Evolutionary conservation across 495 filamentous ascomycete species (phyloP).

Genomic region (Aspergillus bridgeri): DNA sequence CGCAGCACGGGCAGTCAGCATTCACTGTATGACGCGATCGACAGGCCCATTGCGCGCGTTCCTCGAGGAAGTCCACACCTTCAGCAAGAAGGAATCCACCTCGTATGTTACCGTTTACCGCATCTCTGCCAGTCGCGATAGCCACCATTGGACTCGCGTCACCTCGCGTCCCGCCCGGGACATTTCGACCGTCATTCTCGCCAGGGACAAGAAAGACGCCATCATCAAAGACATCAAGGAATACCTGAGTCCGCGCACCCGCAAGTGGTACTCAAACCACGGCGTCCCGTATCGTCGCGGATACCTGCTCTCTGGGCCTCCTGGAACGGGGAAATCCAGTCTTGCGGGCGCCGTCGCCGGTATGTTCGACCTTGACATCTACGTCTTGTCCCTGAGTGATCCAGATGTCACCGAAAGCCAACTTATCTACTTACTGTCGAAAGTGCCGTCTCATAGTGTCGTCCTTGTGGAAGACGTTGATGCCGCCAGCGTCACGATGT

Average conservation of each 20-base stretch:
- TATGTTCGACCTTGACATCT: slow-evolving; percentile 60
- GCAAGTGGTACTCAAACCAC: slow-evolving; percentile 49
- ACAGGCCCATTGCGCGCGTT: not conserved
- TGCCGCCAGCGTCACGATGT: slow-evolving; percentile 26
- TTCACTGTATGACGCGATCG: not conserved
- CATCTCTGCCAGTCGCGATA: not conserved
- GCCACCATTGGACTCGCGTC: slow-evolving; percentile 18
- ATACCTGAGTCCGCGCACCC: slow-evolving; percentile 22
- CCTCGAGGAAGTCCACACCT: not conserved
- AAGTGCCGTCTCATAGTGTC: slow-evolving; percentile 58
- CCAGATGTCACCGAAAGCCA: slow-evolving; percentile 50
- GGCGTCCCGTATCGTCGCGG: slow-evolving; percentile 65
- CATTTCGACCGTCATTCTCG: slow-evolving; percentile 73
- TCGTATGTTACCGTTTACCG: not conserved
- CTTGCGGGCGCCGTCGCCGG: slow-evolving; percentile 62
- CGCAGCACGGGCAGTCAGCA: not conserved
- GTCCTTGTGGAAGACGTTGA: slow-evolving; percentile 69
- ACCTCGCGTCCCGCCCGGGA: slow-evolving; percentile 56
- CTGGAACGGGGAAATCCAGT: slow-evolving; percentile 56
- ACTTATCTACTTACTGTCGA: slow-evolving; percentile 46
- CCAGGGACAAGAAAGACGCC: slow-evolving; percentile 60
- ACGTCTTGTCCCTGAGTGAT: slow-evolving; percentile 57
- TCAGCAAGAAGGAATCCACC: not conserved
- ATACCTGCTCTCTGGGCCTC: slow-evolving; percentile 64
- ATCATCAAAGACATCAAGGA: slow-evolving; percentile 49